A percentile compares a stretch with the other conserved stretches of the same genome.
Evolutionary conservation across 208 protist genomes (phyloP).

Genomic region (Trichomonas vaginalis): DNA sequence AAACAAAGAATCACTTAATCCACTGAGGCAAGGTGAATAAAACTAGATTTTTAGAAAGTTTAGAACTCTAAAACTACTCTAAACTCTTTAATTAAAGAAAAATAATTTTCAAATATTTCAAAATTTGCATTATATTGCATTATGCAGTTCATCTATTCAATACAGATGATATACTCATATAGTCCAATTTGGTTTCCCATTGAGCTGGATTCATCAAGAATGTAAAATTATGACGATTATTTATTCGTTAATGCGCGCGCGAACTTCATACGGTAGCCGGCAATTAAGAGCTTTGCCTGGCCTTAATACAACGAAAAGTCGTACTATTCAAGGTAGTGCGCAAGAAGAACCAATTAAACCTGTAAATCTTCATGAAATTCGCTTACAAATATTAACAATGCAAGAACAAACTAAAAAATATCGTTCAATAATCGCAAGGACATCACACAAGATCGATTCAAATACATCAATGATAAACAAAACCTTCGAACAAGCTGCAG

Average conservation of each 20-base stretch:
- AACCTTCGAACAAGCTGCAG: background rate
- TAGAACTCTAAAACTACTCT: too few relatives aligned
- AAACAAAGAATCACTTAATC: too few relatives aligned
- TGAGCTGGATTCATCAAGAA: too few relatives aligned
- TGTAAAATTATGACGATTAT: too few relatives aligned
- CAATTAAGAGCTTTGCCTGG: background rate
- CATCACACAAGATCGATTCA: background rate
- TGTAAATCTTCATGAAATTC: background rate
- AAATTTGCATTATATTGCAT: too few relatives aligned
- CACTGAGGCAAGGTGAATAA: too few relatives aligned
- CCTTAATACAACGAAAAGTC: background rate
- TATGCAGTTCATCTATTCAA: too few relatives aligned
- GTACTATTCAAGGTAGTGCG: background rate
- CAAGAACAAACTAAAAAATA: background rate
- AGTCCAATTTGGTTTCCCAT: too few relatives aligned
- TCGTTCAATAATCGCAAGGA: background rate
- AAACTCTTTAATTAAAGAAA: too few relatives aligned
- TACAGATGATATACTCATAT: too few relatives aligned
- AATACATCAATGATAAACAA: background rate
- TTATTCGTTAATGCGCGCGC: background rate
- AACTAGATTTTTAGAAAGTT: too few relatives aligned
- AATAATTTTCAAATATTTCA: too few relatives aligned
- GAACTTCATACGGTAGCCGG: background rate
- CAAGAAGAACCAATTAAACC: background rate
- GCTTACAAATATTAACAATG: background rate